Evolutionary conservation across 2,329 filamentous ascomycete genomes (phyloP).

Genomic region (Cercospora sesami): DNA sequence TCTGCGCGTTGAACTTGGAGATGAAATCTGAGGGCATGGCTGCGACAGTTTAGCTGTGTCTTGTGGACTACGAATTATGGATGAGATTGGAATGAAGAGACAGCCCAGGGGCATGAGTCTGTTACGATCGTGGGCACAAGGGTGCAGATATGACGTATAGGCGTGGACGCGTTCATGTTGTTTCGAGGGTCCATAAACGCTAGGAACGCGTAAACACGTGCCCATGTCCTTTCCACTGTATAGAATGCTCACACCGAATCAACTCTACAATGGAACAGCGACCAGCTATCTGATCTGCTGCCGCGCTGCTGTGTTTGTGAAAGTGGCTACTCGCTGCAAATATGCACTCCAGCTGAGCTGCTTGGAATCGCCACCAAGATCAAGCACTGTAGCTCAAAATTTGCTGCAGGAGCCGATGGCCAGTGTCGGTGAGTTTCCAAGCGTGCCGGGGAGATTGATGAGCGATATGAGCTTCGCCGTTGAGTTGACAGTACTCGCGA

Average conservation of each 20-base stretch:
- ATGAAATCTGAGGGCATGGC: slow-evolving; percentile 5
- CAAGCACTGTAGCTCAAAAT: neutral
- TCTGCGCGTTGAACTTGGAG: slow-evolving; percentile 12
- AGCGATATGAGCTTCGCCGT: neutral
- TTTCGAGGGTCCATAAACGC: neutral
- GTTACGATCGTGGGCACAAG: neutral
- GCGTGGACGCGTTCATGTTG: too few relatives aligned
- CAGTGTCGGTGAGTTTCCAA: neutral
- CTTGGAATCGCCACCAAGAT: too few relatives aligned
- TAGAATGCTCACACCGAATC: too few relatives aligned
- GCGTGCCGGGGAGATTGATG: neutral
- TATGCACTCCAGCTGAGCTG: too few relatives aligned
- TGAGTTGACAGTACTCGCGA: neutral
- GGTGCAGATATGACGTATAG: neutral
- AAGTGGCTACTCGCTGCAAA: too few relatives aligned
- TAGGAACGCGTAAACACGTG: neutral
- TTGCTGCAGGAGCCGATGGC: neutral
- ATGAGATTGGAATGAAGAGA: neutral
- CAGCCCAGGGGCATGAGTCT: too few relatives aligned
- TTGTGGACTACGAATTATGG: neutral
- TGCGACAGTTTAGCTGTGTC: neutral
- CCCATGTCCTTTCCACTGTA: neutral
- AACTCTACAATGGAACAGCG: too few relatives aligned
- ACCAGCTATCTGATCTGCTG: too few relatives aligned
- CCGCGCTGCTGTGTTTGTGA: too few relatives aligned